Evolutionary conservation across 139 green algal species (phyloP), one percentile per base, ranked within the genome.

Genomic region (Chlorella vulgaris): DNA sequence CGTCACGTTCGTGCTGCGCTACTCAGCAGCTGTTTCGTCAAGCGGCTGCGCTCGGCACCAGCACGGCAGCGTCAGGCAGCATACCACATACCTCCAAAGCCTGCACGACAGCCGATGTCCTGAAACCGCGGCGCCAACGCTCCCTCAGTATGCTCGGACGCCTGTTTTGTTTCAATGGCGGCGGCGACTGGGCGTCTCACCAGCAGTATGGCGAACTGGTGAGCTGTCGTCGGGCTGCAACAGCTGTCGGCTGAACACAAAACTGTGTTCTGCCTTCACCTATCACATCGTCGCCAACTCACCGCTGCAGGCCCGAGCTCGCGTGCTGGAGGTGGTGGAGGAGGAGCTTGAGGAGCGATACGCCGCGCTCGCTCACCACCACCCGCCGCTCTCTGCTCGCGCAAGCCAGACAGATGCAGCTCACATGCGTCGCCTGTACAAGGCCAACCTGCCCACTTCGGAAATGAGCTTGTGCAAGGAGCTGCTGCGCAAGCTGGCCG

Each of bases 341-440:
- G 62, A 62, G 51, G 83, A 87, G 47, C 42, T 85, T 61, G 83
- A 87, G 31, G 31, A 85, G 35, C 62, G 71, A 50, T 84, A 71
- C 31, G 61, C 36, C 18, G n/a, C 28, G 33, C n/a, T 82, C 35
- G 53, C 35, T 22, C 51, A 31, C n/a, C 6, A 38, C n/a, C n/a
- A n/a, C n/a, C n/a, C 26, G 22, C 35, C 42, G 18, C 51, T 38
- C 35, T 18, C 66, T 19, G 58, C 50, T 15, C 43, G 38, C 6
- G 35, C 19, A 29, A 74, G 40, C 26, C 47, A 81, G 22, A n/a
- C n/a, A n/a, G 78, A 81, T 26, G 70, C 74, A 18, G 42, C 47
- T 3, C 51, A 40, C 40, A 70, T 87, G 53, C 69, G 36, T 38
- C 55, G 78, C 15, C 71, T 87, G 63, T 71, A 73, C 53, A 55